phyloP scores from a whole-genome alignment of 2,329 filamentous ascomycete genomes.

The Fusarium liriodendri region DNA sequence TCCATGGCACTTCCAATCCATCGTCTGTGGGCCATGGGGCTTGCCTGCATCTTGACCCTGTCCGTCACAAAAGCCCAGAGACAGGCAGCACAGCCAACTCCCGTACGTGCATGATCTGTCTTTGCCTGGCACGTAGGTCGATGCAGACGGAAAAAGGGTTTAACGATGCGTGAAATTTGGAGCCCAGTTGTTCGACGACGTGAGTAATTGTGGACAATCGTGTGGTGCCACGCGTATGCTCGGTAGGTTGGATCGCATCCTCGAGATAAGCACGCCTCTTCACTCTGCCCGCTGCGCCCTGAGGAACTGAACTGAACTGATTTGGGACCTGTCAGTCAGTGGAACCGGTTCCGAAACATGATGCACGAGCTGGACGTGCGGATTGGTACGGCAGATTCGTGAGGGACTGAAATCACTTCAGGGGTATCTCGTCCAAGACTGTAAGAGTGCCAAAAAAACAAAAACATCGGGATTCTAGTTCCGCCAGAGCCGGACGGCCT shows the following conservation, averaged over 20 bases:
- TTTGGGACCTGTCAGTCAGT: conserved; percentile 1
- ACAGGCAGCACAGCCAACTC: conserved; percentile 14
- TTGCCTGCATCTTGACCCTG: conserved; percentile 7
- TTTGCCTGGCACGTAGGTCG: conserved; percentile 5
- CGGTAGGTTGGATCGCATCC: not conserved
- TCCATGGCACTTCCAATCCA: not conserved
- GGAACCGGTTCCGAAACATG: conserved; percentile 25
- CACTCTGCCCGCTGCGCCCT: not conserved
- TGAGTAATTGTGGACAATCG: conserved; percentile 22
- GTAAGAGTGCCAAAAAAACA: conserved; percentile 21
- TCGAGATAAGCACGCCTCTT: conserved; percentile 26
- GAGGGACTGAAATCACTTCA: conserved; percentile 23
- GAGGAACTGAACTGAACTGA: not conserved
- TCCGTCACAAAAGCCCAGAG: conserved; percentile 14
- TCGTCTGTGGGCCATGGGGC: conserved; percentile 4
- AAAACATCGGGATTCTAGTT: conserved; percentile 56
- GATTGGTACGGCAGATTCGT: conserved; percentile 16
- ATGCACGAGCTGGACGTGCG: conserved; percentile 10
- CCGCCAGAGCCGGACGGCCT: conserved; percentile 76
- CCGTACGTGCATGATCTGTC: conserved; percentile 37
- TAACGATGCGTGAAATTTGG: conserved; percentile 21
- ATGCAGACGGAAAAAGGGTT: not conserved
- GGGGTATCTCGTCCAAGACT: conserved; percentile 38
- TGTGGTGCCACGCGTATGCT: conserved; percentile 25
- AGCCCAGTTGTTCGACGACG: conserved; percentile 10